These are phyloP conservation scores for Phytophthora vignae DNA, from an alignment of 352 stramenopile species.

Conservation along the genomic window DNA sequence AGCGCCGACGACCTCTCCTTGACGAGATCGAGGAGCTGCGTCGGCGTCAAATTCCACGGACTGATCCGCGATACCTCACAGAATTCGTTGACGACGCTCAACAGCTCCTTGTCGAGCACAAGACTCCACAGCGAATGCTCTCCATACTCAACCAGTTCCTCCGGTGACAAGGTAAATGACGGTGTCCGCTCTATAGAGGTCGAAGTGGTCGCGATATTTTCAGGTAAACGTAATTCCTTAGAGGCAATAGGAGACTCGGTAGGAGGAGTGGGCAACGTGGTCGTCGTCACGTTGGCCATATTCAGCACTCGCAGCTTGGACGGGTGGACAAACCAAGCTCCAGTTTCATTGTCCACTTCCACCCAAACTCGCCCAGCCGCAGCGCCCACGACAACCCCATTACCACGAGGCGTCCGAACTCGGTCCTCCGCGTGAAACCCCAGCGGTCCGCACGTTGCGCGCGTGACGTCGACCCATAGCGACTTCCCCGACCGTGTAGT, in stretches of 20 bases:
- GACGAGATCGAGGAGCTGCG: slow-evolving; percentile 47
- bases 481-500: slow-evolving; percentile 66
- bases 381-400: slow-evolving; percentile 73
- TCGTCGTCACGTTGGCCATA: slow-evolving; percentile 15
- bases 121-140: slow-evolving; percentile 55
- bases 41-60: slow-evolving; percentile 70
- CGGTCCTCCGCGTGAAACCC: slow-evolving; percentile 66
- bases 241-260: neutral
- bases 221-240: neutral
- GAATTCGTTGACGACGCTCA: slow-evolving; percentile 57
- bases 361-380: slow-evolving; percentile 77
- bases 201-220: neutral
- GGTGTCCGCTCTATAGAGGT: neutral
- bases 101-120: slow-evolving; percentile 47
- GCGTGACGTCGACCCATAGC: slow-evolving; percentile 76
- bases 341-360: slow-evolving; percentile 77
- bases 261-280: slow-evolving; percentile 6
- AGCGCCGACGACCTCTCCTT: slow-evolving; percentile 23
- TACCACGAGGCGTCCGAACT: slow-evolving; percentile 80
- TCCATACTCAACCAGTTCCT: slow-evolving; percentile 38
- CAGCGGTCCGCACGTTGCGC: slow-evolving; percentile 38
- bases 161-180: slow-evolving; percentile 12
- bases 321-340: slow-evolving; percentile 85
- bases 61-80: slow-evolving; percentile 60
- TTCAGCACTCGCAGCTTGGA: slow-evolving; percentile 63